phyloP scores from a whole-genome alignment of 2,329 filamentous ascomycete genomes.

The Epichloe gansuensis region DNA sequence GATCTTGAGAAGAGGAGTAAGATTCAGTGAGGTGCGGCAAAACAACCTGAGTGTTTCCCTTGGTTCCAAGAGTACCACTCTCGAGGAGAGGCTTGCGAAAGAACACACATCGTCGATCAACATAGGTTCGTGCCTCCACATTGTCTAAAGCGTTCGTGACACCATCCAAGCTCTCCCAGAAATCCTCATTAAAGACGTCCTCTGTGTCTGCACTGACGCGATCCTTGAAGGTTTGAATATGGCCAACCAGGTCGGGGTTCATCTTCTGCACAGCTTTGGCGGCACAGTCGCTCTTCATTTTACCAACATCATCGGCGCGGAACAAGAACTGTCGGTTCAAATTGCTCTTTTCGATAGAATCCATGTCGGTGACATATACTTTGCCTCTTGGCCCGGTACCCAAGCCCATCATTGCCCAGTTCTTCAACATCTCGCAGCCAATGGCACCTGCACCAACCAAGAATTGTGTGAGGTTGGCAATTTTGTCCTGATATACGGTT shows the following conservation, averaged over 20 bases:
- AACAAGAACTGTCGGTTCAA: conserved; percentile 96
- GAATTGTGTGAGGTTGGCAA: conserved; percentile 83
- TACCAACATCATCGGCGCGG: conserved; percentile 82
- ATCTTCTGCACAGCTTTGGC: conserved; percentile 82
- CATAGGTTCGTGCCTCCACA: conserved; percentile 90
- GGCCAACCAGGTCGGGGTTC: conserved; percentile 84
- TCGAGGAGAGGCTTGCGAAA: conserved; percentile 95
- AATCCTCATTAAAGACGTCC: conserved; percentile 83
- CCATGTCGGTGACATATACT: conserved; percentile 93
- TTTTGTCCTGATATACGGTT: conserved; percentile 84
- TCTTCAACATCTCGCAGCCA: conserved; percentile 98
- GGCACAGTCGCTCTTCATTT: conserved; percentile 93
- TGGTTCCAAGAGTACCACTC: conserved; percentile 95
- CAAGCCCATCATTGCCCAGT: conserved; percentile 98
- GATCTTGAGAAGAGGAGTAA: conserved; percentile 89
- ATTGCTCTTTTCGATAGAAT: conserved; percentile 98
- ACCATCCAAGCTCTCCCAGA: conserved; percentile 78
- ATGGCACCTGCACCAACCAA: conserved; percentile 94
- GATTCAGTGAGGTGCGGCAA: conserved; percentile 87
- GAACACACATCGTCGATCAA: conserved; percentile 92
- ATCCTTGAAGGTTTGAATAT: conserved; percentile 78
- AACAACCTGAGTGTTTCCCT: conserved; percentile 96
- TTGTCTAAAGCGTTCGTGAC: conserved; percentile 98
- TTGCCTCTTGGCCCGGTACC: conserved; percentile 78
- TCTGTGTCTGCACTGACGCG: conserved; percentile 88